Base-by-base conservation (phyloP, 306 rosid genomes). In the Adenanthera pavonina region DNA sequence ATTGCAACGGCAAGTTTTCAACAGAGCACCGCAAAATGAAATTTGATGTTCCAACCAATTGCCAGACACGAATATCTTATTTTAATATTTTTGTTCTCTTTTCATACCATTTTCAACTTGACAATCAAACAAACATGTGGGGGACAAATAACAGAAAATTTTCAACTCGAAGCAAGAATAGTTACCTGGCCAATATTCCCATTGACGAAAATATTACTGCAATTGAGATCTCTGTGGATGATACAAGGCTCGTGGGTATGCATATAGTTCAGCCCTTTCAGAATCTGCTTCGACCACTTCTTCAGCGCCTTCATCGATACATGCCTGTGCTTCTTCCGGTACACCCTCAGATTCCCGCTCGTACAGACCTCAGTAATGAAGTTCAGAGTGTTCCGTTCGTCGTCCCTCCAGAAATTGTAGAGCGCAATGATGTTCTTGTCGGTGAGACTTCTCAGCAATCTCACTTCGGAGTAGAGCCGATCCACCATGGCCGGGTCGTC, bases 191-290 rank as follows among this genome's bases (percentile, higher is more conserved):
- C 72, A 9, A 12, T 68, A 19, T 68, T 46, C 19, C 98, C 99
- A 86, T 95, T 95, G 82, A 95, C 97, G 81, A 95, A 95, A 17
- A 95, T 89, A 65, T 95, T 95, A 77, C 97, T 95, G 83, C 99
- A 95, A 64, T 95, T 95, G 85, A 95, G 94, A 87, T 95, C 99
- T 78, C 99, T 92, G n/a, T 67, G 72, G n/a, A 67, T 67, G 13
- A 67, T 67, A 9, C 72, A 67, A n/a, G 72, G 72, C 34, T 68
- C 35, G 2, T 68, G 72, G 16, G 14, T 79, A 80, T 95, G 99
- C 96, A 95, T 73, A 77, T 95, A 95, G 51, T 92, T 87, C 91
- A 95, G 62, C 12, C 72, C 72, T 20, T 68, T 68, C 34, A 68
- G 51, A 17, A 68, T 41, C 72, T 68, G 72, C 51, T 41, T 68